Base-by-base conservation (phyloP, 805 yeast genomes). In the Candida cerambycidarum region DNA sequence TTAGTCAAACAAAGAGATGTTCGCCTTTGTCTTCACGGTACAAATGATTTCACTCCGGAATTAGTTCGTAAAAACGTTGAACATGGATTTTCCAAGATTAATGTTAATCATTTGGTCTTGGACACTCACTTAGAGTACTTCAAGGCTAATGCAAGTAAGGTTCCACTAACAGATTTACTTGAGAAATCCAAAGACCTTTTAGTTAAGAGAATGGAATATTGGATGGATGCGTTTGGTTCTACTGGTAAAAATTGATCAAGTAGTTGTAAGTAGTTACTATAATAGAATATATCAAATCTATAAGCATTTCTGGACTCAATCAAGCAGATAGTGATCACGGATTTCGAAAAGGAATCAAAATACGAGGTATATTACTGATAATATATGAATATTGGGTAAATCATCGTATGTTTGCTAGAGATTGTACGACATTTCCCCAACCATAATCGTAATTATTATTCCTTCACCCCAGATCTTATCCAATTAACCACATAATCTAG, bases 1-100 rank as follows among this genome's bases (percentile, higher is more conserved):
- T 30, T 47, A 39, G 48, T 54, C 6, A 39, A 35, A 16, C 48
- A 51, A 11, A 50, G 41, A 27, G 49, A 49, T 18, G 48, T 60
- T 7, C 47, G 54, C 4, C 45, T 63, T n/a, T 66, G 65, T 28
- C 49, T 65, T 21, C 71, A 64, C 43, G 71, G 69, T 12, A 62
- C 67, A 4, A 59, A 54, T 43, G 61, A 57, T 4, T 56, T 62
- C 35, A 51, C 57, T 10, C 57, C 58, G 5, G 63, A 60, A 16
- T 40, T 64, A 23, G 38, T 62, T 19, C 42, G 50, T 30, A 39
- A 52, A 41, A 57, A 54, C 32, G 51, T 64, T 27, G 44, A 43
- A 18, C 48, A 50, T 14, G 69, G 68, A 1, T 50, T 63, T 32
- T 54, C 67, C 15, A 65, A 65, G 47, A 52, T 62, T 34, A 64